Percentiles rank a stretch among this genome's conserved stretches.
Evolutionary conservation across 306 rosid genomes (phyloP).

Genomic region (Benincasa hispida): DNA sequence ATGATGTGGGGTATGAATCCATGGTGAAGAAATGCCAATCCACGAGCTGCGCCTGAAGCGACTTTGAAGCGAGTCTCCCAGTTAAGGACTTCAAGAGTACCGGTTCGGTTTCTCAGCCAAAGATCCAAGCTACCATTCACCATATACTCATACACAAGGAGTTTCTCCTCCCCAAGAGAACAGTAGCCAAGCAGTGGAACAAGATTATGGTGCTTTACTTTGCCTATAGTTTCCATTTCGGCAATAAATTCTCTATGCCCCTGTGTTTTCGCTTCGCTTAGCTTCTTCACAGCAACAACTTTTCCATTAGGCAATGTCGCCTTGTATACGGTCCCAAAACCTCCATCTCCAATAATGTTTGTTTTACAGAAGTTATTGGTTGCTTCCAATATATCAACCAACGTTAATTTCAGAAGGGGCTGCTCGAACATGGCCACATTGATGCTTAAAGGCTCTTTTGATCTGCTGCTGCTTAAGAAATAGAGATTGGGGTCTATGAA

Average conservation of each 20-base stretch:
- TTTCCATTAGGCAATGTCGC: conserved; percentile 75
- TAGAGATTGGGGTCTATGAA: conserved; percentile 63
- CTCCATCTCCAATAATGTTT: conserved; percentile 95
- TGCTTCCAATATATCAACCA: conserved; percentile 65
- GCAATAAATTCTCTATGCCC: conserved; percentile 91
- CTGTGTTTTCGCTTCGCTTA: conserved; percentile 86
- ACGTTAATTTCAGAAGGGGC: conserved; percentile 78
- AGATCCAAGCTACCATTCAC: conserved; percentile 89
- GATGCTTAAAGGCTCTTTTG: conserved; percentile 89
- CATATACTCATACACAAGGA: conserved; percentile 94
- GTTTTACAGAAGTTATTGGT: conserved; percentile 94
- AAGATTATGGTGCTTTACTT: conserved; percentile 85
- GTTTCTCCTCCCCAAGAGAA: conserved; percentile 81
- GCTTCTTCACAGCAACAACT: conserved; percentile 84
- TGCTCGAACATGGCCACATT: conserved; percentile 89
- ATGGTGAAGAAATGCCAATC: conserved; percentile 89
- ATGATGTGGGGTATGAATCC: conserved; percentile 87
- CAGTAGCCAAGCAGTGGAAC: conserved; percentile 89
- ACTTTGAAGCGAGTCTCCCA: conserved; percentile 82
- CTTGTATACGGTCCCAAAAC: conserved; percentile 91
- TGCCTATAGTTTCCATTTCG: conserved; percentile 97
- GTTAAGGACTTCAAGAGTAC: conserved; percentile 64
- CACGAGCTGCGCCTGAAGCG: conserved; percentile 66
- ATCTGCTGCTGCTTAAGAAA: conserved; percentile 81
- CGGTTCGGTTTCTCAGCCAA: conserved; percentile 79